These are phyloP conservation scores for Paralagenidium karlingii DNA, from an alignment of 352 stramenopile species.

Conservation along the genomic window DNA sequence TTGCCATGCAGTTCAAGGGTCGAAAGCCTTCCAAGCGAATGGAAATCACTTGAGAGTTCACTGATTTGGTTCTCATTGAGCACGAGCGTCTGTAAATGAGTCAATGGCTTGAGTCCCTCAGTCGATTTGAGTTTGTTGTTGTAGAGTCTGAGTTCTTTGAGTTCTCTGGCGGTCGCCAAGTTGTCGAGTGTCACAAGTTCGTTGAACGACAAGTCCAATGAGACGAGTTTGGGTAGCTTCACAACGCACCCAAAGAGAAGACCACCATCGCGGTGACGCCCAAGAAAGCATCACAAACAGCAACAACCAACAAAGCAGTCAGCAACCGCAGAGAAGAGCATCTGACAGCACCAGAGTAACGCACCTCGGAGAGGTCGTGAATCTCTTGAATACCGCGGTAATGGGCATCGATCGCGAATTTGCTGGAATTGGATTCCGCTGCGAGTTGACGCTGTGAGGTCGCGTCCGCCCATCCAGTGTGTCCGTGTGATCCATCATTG, in stretches of 20 bases:
- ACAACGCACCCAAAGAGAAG: no score
- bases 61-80: conserved; percentile 64
- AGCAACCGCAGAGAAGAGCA: background rate
- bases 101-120: conserved; percentile 29
- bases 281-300: background rate
- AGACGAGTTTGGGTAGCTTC: conserved; percentile 60
- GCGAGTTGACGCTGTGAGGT: no score
- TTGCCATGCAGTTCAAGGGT: conserved; percentile 63
- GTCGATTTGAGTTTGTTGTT: conserved; percentile 60
- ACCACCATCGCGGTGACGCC: no score
- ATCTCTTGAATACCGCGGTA: conserved; percentile 52
- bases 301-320: background rate
- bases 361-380: conserved; percentile 45
- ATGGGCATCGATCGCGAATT: conserved; percentile 66
- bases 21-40: conserved; percentile 52
- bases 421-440: conserved; percentile 66
- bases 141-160: conserved; percentile 69
- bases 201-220: conserved; percentile 74
- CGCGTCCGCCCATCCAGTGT: no score
- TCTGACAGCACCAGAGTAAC: background rate
- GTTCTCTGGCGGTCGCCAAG: conserved; percentile 39
- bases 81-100: conserved; percentile 50
- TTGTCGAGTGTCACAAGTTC: conserved; percentile 36
- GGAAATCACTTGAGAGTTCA: conserved; percentile 37
- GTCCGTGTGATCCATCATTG: no score